Evolutionary conservation across 2,329 filamentous ascomycete genomes (phyloP).

Genomic region (Scolecobasidium constrictum): DNA sequence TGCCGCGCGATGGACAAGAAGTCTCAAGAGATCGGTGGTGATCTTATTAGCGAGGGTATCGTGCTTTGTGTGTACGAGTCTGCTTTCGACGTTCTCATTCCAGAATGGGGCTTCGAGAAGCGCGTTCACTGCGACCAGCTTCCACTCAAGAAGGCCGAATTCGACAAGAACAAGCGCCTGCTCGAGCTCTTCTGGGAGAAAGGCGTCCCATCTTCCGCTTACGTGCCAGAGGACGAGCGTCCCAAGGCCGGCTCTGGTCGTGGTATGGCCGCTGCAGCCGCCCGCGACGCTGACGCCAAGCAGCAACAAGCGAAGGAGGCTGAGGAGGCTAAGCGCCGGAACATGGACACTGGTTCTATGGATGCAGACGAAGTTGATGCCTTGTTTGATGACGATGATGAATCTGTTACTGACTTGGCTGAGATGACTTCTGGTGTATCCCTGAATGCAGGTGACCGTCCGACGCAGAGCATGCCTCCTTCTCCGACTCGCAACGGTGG

Average conservation of each 20-base stretch:
- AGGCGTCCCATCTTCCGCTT: slow-evolving; percentile 90
- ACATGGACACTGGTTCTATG: slow-evolving; percentile 90
- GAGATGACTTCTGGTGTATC: slow-evolving; percentile 88
- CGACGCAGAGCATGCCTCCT: slow-evolving; percentile 89
- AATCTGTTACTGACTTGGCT: slow-evolving; percentile 65
- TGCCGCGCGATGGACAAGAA: slow-evolving; percentile 94
- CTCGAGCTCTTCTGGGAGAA: slow-evolving; percentile 99
- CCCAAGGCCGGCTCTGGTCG: slow-evolving; percentile 71
- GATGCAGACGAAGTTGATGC: slow-evolving; percentile 88
- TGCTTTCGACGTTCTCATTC: slow-evolving; percentile 94
- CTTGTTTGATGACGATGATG: slow-evolving; percentile 87
- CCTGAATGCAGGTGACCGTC: slow-evolving; percentile 64
- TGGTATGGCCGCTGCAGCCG: slow-evolving; percentile 60
- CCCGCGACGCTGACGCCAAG: slow-evolving; percentile 70
- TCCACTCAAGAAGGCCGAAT: slow-evolving; percentile 97
- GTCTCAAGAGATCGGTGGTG: slow-evolving; percentile 74
- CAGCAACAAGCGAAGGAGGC: slow-evolving; percentile 74
- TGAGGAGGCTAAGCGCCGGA: slow-evolving; percentile 83
- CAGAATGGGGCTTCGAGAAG: slow-evolving; percentile 98
- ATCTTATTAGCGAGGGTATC: slow-evolving; percentile 90
- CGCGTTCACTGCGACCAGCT: slow-evolving; percentile 97
- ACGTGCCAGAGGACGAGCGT: slow-evolving; percentile 92
- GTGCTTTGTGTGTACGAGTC: slow-evolving; percentile 97
- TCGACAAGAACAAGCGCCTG: slow-evolving; percentile 88
- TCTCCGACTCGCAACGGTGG: slow-evolving; percentile 70